These are phyloP conservation scores for Crithidia sp. DNA, from an alignment of 208 protist species.

Conservation along the genomic window DNA sequence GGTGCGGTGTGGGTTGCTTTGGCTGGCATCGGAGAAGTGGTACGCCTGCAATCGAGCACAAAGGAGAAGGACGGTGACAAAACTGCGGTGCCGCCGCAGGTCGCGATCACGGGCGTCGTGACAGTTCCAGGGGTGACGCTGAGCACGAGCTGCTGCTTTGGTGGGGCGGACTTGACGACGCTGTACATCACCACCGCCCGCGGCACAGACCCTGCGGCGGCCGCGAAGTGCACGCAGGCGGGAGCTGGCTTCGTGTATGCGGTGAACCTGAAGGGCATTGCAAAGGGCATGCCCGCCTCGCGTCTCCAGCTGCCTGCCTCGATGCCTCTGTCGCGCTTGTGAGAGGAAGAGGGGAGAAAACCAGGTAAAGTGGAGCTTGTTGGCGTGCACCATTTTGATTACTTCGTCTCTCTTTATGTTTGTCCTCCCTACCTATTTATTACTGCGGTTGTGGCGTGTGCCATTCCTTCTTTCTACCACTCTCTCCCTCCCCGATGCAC, in stretches of 20 bases:
- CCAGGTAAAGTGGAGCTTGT: too few species aligned
- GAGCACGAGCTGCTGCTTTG: conserved; percentile 43
- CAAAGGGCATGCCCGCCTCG: conserved; percentile 23
- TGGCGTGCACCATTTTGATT: too few species aligned
- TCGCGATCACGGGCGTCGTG: conserved; percentile 29
- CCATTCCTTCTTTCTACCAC: too few species aligned
- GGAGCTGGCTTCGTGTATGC: conserved; percentile 32
- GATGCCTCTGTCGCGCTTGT: neutral
- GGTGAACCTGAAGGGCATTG: conserved; percentile 31
- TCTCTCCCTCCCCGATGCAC: too few species aligned
- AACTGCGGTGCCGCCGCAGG: neutral
- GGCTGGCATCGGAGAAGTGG: conserved; percentile 30
- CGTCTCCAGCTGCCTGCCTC: conserved; percentile 6
- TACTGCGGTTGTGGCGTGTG: too few species aligned
- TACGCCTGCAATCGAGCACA: conserved; percentile 24
- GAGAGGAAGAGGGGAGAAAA: neutral
- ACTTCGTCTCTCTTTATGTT: too few species aligned
- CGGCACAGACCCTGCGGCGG: conserved; percentile 25
- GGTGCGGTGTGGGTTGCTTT: conserved; percentile 34
- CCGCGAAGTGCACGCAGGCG: conserved; percentile 19
- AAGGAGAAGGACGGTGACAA: neutral
- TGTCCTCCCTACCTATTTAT: too few species aligned
- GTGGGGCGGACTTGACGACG: conserved; percentile 26
- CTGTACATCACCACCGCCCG: conserved; percentile 42
- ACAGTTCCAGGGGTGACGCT: conserved; percentile 16